Conservation (phyloP, 2,329 filamentous ascomycete genomes). For the Fusarium dimerum region DNA sequence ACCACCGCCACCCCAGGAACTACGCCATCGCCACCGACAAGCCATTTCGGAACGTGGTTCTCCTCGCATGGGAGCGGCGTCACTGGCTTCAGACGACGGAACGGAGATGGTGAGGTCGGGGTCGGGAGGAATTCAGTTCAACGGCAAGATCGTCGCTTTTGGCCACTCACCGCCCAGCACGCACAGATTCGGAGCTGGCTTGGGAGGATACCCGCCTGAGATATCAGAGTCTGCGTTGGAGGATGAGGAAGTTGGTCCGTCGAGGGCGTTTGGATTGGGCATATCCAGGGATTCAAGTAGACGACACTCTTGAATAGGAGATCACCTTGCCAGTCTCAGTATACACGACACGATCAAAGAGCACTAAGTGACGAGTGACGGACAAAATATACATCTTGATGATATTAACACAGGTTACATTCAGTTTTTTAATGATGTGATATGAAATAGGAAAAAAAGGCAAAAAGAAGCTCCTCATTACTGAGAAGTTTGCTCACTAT, state of each 20-base stretch:
- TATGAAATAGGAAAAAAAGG: no score
- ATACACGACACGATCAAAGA: no score
- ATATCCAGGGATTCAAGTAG: conserved; percentile 5
- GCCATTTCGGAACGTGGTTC: no score
- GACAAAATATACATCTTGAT: no score
- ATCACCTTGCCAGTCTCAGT: no score
- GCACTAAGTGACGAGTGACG: no score
- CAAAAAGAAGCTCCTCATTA: no score
- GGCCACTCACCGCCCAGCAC: conserved; percentile 12
- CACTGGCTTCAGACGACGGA: conserved; percentile 8
- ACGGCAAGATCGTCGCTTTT: conserved; percentile 24
- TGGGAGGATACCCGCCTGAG: conserved; percentile 14
- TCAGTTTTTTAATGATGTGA: no score
- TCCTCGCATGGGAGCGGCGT: no score
- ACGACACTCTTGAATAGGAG: background rate
- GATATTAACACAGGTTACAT: no score
- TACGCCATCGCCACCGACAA: conserved; percentile 9
- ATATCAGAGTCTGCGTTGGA: conserved; percentile 10
- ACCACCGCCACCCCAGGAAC: conserved; percentile 8
- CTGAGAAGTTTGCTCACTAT: no score
- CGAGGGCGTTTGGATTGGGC: conserved; percentile 11
- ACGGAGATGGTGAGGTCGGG: conserved; percentile 26
- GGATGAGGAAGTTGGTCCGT: conserved; percentile 4
- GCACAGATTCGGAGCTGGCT: background rate
- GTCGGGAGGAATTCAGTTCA: conserved; percentile 25